phyloP scores from a whole-genome alignment of 495 filamentous ascomycete species.

The Darksidea phi region DNA sequence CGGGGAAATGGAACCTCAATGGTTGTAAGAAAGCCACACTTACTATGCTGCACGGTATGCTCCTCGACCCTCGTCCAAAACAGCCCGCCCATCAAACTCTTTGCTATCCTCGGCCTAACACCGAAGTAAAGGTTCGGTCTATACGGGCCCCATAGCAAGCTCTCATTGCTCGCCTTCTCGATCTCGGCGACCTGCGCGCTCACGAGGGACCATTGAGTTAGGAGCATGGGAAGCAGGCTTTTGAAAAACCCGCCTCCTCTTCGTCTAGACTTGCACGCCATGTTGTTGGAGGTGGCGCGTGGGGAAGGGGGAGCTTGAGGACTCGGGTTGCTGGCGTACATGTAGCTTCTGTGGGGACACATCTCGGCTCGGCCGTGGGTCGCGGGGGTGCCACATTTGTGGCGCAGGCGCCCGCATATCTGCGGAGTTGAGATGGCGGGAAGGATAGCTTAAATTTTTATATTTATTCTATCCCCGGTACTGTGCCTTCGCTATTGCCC shows the following conservation, averaged over 20 bases:
- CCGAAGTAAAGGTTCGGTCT: conserved; percentile 96
- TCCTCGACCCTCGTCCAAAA: conserved; percentile 90
- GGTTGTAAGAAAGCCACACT: conserved; percentile 39
- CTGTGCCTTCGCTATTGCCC: no score
- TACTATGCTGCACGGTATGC: conserved; percentile 77
- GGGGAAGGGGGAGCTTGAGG: not conserved
- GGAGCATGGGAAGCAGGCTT: not conserved
- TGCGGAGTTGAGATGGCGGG: no score
- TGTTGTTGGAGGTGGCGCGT: conserved; percentile 1
- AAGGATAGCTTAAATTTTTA: no score
- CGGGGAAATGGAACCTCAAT: no score
- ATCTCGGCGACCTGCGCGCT: conserved; percentile 36
- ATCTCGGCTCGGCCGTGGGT: not conserved
- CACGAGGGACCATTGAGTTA: conserved; percentile 10
- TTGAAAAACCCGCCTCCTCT: not conserved
- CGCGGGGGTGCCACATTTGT: conserved; percentile 14
- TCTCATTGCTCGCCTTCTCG: conserved; percentile 67
- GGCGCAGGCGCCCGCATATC: conserved; percentile 21
- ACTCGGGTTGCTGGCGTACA: conserved; percentile 1
- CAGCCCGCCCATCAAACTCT: conserved; percentile 78
- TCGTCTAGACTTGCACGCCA: not conserved
- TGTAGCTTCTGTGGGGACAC: conserved; percentile 12
- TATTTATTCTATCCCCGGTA: no score
- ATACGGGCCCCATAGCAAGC: conserved; percentile 94
- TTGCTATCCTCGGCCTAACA: conserved; percentile 79